Evolutionary conservation across 805 yeast species (phyloP).

Genomic region (Monosporozyma aerobia): DNA sequence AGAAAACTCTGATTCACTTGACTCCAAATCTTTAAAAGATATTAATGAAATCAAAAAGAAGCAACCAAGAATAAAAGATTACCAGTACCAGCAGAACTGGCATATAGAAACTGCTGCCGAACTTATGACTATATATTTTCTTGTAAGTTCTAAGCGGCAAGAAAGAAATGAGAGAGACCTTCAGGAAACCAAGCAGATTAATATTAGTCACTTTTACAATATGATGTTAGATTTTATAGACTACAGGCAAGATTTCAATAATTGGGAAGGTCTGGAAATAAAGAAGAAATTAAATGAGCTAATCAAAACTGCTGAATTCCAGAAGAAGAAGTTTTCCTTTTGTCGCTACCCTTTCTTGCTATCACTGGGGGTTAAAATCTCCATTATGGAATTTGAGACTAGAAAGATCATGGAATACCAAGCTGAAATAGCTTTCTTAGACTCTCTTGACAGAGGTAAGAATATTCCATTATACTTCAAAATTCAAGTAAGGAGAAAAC

Average conservation of each 20-base stretch:
- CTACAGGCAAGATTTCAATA: slow-evolving; percentile 69
- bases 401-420: slow-evolving; percentile 71
- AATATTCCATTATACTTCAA: slow-evolving; percentile 60
- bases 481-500: slow-evolving; percentile 57
- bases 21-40: background rate
- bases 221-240: slow-evolving; percentile 73
- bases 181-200: slow-evolving; percentile 25
- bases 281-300: background rate
- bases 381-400: slow-evolving; percentile 75
- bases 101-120: slow-evolving; percentile 60
- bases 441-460: slow-evolving; percentile 53
- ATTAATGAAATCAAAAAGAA: background rate
- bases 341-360: slow-evolving; percentile 81
- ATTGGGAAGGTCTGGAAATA: slow-evolving; percentile 40
- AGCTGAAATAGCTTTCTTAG: slow-evolving; percentile 83
- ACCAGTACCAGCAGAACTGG: slow-evolving; percentile 69
- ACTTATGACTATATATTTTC: slow-evolving; percentile 44
- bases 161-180: background rate
- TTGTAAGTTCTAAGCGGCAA: slow-evolving; percentile 35
- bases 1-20: background rate
- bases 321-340: slow-evolving; percentile 33
- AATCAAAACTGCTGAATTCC: background rate
- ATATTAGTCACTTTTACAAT: slow-evolving; percentile 49
- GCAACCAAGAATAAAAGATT: slow-evolving; percentile 22
- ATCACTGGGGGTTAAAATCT: slow-evolving; percentile 73